Percentiles rank a stretch among this genome's conserved stretches.
Evolutionary conservation across 345 rosid genomes (phyloP).

Genomic region (Aethionema arabicum): DNA sequence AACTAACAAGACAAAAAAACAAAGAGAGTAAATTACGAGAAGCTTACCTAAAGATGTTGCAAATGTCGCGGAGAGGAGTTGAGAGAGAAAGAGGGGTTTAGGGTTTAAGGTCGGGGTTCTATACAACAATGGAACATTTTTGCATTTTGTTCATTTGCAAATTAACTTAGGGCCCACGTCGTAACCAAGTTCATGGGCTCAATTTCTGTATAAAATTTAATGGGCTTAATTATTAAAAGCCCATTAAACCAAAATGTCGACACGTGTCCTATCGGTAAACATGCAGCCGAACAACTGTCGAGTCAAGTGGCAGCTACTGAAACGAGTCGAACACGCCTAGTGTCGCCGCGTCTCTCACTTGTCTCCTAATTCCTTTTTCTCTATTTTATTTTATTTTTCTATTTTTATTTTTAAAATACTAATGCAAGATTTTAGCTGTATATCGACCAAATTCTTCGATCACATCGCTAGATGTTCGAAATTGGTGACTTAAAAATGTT

Average conservation of each 20-base stretch:
- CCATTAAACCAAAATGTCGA: not conserved
- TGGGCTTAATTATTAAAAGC: slow-evolving; percentile 7
- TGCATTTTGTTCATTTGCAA: not conserved
- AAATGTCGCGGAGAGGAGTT: slow-evolving; percentile 17
- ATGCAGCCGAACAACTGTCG: slow-evolving; percentile 40
- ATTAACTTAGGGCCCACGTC: slow-evolving; percentile 26
- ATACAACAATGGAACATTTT: not conserved
- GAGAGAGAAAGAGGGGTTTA: slow-evolving; percentile 31
- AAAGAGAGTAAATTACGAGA: not conserved
- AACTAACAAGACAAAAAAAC: not conserved
- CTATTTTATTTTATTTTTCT: not conserved
- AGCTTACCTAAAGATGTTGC: slow-evolving; percentile 22
- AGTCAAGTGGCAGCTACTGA: slow-evolving; percentile 12
- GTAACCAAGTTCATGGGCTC: not conserved
- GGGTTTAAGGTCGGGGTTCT: slow-evolving; percentile 28
- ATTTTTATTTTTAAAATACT: not conserved
- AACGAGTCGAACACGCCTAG: slow-evolving; percentile 18
- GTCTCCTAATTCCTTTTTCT: slow-evolving; percentile 16
- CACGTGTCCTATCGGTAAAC: slow-evolving; percentile 25
- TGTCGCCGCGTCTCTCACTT: slow-evolving; percentile 33
- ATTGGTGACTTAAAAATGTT: not conserved
- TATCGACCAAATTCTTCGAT: slow-evolving; percentile 15
- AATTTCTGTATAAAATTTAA: no score
- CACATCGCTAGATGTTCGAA: slow-evolving; percentile 2
- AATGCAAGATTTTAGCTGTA: not conserved